These are phyloP conservation scores for Entoloma clypeatum DNA, from an alignment of 1,284 basidiomycete genomes.

Conservation along the genomic window DNA sequence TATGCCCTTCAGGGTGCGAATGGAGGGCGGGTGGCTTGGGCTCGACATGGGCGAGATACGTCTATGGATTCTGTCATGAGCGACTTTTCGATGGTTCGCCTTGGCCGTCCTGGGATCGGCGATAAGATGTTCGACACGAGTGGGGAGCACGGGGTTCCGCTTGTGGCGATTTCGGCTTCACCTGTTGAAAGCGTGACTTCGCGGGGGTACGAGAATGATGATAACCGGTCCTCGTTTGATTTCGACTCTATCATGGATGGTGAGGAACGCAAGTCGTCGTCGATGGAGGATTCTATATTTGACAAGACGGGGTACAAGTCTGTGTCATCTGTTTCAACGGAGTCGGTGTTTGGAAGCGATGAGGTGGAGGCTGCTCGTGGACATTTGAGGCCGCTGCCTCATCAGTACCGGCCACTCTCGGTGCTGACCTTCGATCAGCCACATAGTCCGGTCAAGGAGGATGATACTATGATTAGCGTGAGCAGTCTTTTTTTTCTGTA, in stretches of 20 bases:
- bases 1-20: constrained; percentile 49
- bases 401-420: constrained; percentile 61
- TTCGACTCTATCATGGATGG: constrained; percentile 66
- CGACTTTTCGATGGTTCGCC: constrained; percentile 52
- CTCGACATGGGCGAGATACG: constrained; percentile 52
- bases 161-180: constrained; percentile 67
- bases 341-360: constrained; percentile 65
- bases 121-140: constrained; percentile 83
- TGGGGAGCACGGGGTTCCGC: constrained; percentile 53
- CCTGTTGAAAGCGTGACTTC: constrained; percentile 36
- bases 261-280: constrained; percentile 36
- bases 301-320: constrained; percentile 54
- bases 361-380: constrained; percentile 29
- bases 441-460: constrained; percentile 55
- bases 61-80: constrained; percentile 68
- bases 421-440: constrained; percentile 51
- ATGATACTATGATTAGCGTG: constrained; percentile 79
- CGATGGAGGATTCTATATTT: constrained; percentile 59
- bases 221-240: constrained; percentile 48
- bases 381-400: constrained; percentile 35
- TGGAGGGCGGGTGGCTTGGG: constrained; percentile 59
- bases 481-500: constrained; percentile 23
- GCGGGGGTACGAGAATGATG: constrained; percentile 16
- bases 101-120: constrained; percentile 73
- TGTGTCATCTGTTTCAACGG: constrained; percentile 50